A percentile compares a stretch with the other conserved stretches of the same genome.
Evolutionary conservation across 495 filamentous ascomycete species (phyloP).

Genomic region (Cryomyces minteri): DNA sequence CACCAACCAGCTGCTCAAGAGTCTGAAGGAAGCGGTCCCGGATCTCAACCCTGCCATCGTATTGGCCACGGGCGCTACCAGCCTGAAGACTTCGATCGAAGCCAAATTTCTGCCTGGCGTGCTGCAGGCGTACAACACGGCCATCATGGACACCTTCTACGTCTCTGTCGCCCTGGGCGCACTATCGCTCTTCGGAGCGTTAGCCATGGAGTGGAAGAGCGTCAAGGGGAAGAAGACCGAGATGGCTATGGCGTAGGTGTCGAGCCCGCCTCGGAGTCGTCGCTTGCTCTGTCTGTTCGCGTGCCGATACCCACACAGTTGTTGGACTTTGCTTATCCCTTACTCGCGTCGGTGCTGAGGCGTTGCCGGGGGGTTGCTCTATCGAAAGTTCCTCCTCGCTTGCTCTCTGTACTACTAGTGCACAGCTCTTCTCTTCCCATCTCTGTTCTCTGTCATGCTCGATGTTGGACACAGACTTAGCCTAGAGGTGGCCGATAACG

Average conservation of each 20-base stretch:
- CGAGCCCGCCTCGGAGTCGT: too few species aligned
- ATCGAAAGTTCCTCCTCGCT: too few species aligned
- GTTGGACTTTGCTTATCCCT: too few species aligned
- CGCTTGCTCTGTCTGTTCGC: too few species aligned
- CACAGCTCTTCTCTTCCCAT: too few species aligned
- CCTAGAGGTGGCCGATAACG: too few species aligned
- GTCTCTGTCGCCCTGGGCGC: slow-evolving; percentile 46
- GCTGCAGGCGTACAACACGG: slow-evolving; percentile 48
- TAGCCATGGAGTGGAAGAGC: slow-evolving; percentile 55
- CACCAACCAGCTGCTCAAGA: slow-evolving; percentile 44
- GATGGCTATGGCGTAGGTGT: slow-evolving; percentile 13
- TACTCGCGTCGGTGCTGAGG: too few species aligned
- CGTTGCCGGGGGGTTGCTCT: too few species aligned
- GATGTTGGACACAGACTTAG: too few species aligned
- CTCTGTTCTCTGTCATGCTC: too few species aligned
- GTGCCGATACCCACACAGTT: too few species aligned
- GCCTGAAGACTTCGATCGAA: slow-evolving; percentile 30
- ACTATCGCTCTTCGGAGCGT: slow-evolving; percentile 38
- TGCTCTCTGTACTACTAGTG: too few species aligned
- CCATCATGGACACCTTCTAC: slow-evolving; percentile 49
- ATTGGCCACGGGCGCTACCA: slow-evolving; percentile 46
- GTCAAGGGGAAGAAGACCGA: slow-evolving; percentile 76
- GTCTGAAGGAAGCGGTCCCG: slow-evolving; percentile 30
- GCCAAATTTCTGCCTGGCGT: slow-evolving; percentile 22
- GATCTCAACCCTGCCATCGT: slow-evolving; percentile 29